A percentile compares a stretch with the other conserved stretches of the same genome.
phyloP scores from a whole-genome alignment of 345 rosid species.

The Corymbia maculata region DNA sequence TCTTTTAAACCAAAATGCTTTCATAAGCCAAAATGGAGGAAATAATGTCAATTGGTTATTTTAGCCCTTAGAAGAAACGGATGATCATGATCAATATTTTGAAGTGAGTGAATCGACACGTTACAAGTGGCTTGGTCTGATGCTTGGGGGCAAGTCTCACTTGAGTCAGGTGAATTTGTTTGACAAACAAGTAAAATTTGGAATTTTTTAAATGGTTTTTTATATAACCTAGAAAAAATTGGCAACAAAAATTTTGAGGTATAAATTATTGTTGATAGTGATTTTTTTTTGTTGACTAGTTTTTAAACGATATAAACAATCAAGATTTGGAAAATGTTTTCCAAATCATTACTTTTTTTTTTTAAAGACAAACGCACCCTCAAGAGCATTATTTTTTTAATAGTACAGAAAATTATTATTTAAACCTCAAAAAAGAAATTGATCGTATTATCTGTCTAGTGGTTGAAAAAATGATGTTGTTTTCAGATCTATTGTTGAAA shows the following conservation, averaged over 20 bases:
- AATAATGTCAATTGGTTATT: background rate
- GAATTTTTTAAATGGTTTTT: no score
- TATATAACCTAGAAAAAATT: no score
- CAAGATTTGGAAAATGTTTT: background rate
- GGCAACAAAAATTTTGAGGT: rapidly evolving
- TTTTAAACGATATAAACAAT: background rate
- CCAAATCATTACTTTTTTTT: background rate
- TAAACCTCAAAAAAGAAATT: background rate
- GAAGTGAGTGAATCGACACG: background rate
- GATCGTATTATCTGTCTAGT: no score
- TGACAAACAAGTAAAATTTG: background rate
- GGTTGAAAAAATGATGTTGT: no score
- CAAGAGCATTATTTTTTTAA: background rate
- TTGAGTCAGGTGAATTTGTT: rapidly evolving
- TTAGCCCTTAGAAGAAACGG: background rate
- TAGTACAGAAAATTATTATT: background rate
- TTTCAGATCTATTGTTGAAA: no score
- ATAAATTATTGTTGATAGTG: background rate
- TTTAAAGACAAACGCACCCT: no score
- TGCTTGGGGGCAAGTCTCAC: rapidly evolving
- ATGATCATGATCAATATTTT: background rate
- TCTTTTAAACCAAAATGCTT: background rate
- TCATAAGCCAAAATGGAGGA: background rate
- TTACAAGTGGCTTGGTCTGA: background rate
- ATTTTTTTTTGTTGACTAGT: background rate